These are phyloP conservation scores for Sugiyamaella japonica DNA, from an alignment of 1,139 yeast species.

Conservation along the genomic window DNA sequence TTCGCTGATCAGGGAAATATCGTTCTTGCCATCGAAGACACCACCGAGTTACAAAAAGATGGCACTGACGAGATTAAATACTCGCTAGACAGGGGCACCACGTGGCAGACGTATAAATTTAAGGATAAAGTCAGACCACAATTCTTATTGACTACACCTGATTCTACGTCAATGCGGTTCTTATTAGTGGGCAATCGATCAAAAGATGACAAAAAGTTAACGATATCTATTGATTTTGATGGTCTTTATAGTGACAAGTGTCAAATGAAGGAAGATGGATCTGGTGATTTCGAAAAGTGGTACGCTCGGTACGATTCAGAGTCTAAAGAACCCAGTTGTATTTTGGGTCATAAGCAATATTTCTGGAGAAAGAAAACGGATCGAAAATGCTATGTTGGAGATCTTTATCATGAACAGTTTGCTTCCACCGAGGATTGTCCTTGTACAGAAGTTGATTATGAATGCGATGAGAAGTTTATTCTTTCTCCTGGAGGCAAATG, in stretches of 20 bases:
- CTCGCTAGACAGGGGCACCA: conserved; percentile 72
- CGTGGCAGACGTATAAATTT: conserved; percentile 59
- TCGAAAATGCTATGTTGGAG: conserved; percentile 68
- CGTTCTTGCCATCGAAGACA: conserved; percentile 58
- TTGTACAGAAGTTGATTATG: conserved; percentile 68
- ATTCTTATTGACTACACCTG: conserved; percentile 60
- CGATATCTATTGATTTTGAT: conserved; percentile 60
- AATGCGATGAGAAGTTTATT: conserved; percentile 64
- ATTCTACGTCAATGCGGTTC: conserved; percentile 68
- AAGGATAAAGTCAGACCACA: conserved; percentile 51
- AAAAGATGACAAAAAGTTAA: conserved; percentile 28
- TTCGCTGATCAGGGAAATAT: conserved; percentile 84
- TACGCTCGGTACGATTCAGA: conserved; percentile 54
- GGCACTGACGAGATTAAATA: conserved; percentile 43
- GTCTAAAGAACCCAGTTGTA: conserved; percentile 56
- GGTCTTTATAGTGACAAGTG: conserved; percentile 49
- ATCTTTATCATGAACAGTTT: conserved; percentile 58
- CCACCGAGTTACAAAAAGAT: conserved; percentile 1
- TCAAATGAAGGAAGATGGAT: conserved; percentile 47
- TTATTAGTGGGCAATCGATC: conserved; percentile 52
- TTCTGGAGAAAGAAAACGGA: conserved; percentile 67
- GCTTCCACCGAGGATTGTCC: conserved; percentile 60
- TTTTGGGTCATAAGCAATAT: conserved; percentile 70
- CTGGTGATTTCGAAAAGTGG: conserved; percentile 68
- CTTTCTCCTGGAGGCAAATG: conserved; percentile 51